A percentile compares a stretch with the other conserved stretches of the same genome.
Conservation (phyloP, 2,329 filamentous ascomycete genomes). For the Alternaria longipes region DNA sequence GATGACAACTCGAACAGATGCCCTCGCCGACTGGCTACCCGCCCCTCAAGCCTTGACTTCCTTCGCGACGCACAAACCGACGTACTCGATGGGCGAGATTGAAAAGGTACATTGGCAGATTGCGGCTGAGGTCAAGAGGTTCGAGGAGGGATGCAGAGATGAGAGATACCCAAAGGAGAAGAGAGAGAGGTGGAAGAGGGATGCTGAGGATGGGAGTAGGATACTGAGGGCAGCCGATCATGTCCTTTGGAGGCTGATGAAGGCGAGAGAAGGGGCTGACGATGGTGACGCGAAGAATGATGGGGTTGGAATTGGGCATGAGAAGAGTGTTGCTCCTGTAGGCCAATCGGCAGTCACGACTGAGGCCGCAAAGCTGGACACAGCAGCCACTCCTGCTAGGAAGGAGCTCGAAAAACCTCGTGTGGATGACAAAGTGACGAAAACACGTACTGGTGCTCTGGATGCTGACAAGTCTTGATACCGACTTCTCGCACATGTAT, state of each 20-base stretch:
- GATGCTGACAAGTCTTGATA: conserved; percentile 5
- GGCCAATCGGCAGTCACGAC: neutral
- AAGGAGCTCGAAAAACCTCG: conserved; percentile 7
- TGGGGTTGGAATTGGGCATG: neutral
- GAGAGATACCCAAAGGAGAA: conserved; percentile 11
- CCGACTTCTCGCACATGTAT: neutral
- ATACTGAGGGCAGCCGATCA: conserved; percentile 31
- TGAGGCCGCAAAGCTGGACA: neutral
- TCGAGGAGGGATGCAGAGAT: conserved; percentile 26
- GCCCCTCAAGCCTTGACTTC: conserved; percentile 2
- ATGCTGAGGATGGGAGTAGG: conserved; percentile 34
- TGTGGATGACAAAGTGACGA: neutral
- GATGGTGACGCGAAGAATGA: neutral
- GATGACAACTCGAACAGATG: neutral
- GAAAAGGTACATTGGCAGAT: conserved; percentile 26
- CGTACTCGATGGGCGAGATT: conserved; percentile 31
- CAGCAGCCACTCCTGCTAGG: neutral
- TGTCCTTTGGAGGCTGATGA: conserved; percentile 24
- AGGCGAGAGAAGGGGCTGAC: neutral
- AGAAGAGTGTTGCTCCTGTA: neutral
- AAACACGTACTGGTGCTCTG: neutral
- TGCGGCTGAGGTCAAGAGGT: conserved; percentile 25
- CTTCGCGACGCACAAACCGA: conserved; percentile 23
- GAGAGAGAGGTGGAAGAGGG: conserved; percentile 29
- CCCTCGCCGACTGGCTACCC: conserved; percentile 25